phyloP scores from a whole-genome alignment of 139 green algal species.

The Pseudopediastrum boryanum region DNA sequence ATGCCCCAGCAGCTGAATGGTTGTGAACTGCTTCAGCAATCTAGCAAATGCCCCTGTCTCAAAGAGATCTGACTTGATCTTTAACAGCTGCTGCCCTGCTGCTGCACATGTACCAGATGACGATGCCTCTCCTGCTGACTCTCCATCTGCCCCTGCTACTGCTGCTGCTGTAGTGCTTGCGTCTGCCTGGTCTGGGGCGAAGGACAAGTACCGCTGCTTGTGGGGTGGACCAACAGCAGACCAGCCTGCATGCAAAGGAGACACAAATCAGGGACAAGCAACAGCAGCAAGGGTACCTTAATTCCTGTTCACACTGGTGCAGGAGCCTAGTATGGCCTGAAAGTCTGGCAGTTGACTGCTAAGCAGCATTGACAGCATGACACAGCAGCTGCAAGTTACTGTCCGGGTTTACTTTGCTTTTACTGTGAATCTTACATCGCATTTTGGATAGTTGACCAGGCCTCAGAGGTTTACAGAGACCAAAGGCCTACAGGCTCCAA shows the following conservation, averaged over 20 bases:
- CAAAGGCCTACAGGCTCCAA: no score
- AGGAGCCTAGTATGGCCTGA: neutral
- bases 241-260: constrained; percentile 55
- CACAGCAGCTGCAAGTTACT: no score
- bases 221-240: constrained; percentile 67
- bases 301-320: no score
- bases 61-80: constrained; percentile 57
- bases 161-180: constrained; percentile 1
- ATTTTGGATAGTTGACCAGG: no score
- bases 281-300: constrained; percentile 43
- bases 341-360: no score
- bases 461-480: no score
- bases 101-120: neutral
- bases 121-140: neutral
- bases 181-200: constrained; percentile 9
- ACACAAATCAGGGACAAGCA: neutral
- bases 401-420: no score
- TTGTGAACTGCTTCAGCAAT: constrained; percentile 68
- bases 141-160: neutral
- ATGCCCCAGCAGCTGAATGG: constrained; percentile 52
- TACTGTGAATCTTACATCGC: no score
- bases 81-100: constrained; percentile 44
- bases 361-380: no score
- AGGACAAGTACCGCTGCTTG: constrained; percentile 86
- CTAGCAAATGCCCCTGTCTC: constrained; percentile 61